Conservation (phyloP, 2,329 filamentous ascomycete species). For the Arthrobotrys pseudoclavata region DNA sequence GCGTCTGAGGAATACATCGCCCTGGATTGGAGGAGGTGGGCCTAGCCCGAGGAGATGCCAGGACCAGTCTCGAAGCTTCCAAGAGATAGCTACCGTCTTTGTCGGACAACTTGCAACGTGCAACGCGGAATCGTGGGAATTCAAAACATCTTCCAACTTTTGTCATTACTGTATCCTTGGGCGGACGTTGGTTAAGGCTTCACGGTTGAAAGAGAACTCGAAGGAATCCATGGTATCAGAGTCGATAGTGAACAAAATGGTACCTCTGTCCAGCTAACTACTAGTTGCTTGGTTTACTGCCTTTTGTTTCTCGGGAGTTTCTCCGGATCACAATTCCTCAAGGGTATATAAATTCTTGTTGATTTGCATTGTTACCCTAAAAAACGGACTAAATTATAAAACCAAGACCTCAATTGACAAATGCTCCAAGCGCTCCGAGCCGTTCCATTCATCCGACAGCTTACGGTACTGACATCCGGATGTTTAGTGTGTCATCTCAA, state of each 20-base stretch:
- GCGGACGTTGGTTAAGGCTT: background rate
- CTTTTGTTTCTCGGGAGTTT: background rate
- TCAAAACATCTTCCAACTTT: background rate
- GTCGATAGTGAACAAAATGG: background rate
- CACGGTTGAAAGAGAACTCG: background rate
- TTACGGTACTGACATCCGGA: background rate
- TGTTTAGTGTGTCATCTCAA: background rate
- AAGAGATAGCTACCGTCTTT: conserved; percentile 16
- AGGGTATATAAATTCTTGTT: background rate
- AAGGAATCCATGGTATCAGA: background rate
- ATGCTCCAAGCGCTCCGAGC: background rate
- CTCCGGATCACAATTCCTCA: background rate
- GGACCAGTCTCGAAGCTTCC: conserved; percentile 24
- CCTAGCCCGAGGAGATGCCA: conserved; percentile 16
- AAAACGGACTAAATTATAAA: background rate
- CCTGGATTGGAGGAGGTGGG: conserved; percentile 7
- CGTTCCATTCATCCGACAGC: conserved; percentile 15
- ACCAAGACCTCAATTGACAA: background rate
- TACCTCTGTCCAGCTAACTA: background rate
- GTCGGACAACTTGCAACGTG: conserved; percentile 18
- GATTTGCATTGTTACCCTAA: background rate
- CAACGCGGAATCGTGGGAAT: conserved; percentile 13
- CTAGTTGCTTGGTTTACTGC: background rate
- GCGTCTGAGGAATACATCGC: conserved; percentile 16
- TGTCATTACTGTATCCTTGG: background rate